Conservation (phyloP, 352 stramenopile genomes). For the Globisporangium yorkense region DNA sequence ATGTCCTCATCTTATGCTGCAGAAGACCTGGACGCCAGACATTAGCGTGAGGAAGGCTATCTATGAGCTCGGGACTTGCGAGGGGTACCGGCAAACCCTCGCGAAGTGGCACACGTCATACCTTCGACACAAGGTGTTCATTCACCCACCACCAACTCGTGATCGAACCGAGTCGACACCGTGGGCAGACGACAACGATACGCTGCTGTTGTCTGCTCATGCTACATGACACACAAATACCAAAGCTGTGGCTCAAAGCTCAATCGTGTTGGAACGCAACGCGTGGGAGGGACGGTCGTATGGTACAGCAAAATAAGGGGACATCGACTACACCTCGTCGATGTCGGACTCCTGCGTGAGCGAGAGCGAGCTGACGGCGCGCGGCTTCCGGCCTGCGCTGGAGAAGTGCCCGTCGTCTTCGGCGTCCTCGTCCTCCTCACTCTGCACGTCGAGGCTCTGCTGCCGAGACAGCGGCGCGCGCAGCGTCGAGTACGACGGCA, state of each 20-base stretch:
- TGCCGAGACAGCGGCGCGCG: constrained; percentile 6
- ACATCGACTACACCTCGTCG: constrained; percentile 7
- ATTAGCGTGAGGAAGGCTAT: no score
- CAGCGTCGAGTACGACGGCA: constrained; percentile 6
- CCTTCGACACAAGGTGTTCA: no score
- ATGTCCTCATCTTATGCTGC: no score
- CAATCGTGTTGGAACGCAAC: not conserved
- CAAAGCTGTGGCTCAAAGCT: not conserved
- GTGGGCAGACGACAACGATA: no score
- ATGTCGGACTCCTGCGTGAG: constrained; percentile 5
- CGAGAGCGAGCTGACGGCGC: not conserved
- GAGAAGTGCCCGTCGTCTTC: not conserved
- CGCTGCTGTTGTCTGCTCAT: not conserved
- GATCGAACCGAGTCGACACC: no score
- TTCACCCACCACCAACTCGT: no score
- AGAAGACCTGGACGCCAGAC: no score
- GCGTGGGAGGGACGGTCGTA: not conserved
- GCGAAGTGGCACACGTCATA: no score
- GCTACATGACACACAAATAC: not conserved
- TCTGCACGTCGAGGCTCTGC: constrained; percentile 11
- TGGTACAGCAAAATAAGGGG: constrained; percentile 3
- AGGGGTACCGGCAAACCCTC: no score
- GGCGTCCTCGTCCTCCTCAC: constrained; percentile 6
- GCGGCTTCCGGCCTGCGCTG: not conserved
- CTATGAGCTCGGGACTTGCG: no score